These are phyloP conservation scores for Yarrowia yakushimensis DNA, from an alignment of 805 yeast species.

Conservation along the genomic window DNA sequence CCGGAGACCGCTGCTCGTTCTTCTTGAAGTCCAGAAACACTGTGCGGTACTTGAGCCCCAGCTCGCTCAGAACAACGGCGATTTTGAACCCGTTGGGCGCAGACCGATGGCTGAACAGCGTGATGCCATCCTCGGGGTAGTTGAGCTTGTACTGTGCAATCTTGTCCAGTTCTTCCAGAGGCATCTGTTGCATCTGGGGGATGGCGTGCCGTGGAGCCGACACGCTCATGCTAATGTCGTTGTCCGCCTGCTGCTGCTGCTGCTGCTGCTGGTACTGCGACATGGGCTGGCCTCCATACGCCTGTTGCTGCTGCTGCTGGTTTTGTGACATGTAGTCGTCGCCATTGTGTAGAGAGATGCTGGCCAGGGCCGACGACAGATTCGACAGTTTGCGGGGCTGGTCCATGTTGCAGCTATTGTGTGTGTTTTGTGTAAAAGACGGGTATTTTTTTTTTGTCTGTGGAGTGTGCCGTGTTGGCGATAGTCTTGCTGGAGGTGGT, in stretches of 20 bases:
- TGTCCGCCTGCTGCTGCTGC: conserved; percentile 5
- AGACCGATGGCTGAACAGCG: conserved; percentile 72
- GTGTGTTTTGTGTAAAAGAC: neutral
- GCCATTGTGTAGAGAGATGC: conserved; percentile 30
- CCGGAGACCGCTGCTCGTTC: conserved; percentile 92
- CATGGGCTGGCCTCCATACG: conserved; percentile 16
- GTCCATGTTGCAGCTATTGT: conserved; percentile 24
- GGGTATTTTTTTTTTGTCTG: neutral
- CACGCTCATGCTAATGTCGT: conserved; percentile 23
- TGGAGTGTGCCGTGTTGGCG: neutral
- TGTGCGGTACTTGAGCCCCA: conserved; percentile 74
- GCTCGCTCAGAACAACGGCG: conserved; percentile 82
- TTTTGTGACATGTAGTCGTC: conserved; percentile 10
- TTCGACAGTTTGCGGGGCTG: conserved; percentile 34
- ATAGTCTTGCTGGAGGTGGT: conserved; percentile 16
- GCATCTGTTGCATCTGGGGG: neutral
- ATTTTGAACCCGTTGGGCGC: conserved; percentile 97
- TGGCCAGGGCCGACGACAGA: conserved; percentile 36
- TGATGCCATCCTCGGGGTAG: conserved; percentile 77
- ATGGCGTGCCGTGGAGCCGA: conserved; percentile 6
- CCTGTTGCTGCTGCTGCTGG: conserved; percentile 15
- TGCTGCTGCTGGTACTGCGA: conserved; percentile 11
- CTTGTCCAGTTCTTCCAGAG: conserved; percentile 20
- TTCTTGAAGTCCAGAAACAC: conserved; percentile 78
- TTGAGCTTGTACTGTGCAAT: conserved; percentile 62